These are phyloP conservation scores for Diutina siamensis DNA, from an alignment of 1,139 yeast genomes.

Conservation along the genomic window DNA sequence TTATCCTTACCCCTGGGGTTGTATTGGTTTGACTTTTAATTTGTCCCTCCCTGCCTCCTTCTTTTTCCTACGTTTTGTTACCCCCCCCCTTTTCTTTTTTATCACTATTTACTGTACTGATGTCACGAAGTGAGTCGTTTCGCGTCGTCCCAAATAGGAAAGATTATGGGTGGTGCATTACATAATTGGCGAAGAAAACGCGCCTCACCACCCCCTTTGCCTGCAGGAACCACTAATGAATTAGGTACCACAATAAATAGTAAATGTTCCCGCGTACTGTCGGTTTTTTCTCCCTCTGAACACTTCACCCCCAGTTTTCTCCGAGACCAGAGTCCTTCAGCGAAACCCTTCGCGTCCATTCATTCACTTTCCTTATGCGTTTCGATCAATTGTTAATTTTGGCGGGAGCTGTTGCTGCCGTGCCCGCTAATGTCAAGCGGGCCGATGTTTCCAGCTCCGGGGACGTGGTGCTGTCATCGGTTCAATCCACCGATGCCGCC, in stretches of 20 bases:
- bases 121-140: too few species aligned
- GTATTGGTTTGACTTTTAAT: neutral
- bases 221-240: too few species aligned
- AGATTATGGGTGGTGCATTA: neutral
- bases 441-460: neutral
- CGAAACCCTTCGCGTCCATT: slow-evolving; percentile 3
- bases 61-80: neutral
- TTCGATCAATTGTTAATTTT: neutral
- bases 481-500: neutral
- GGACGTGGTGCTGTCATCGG: neutral
- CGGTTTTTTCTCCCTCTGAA: neutral
- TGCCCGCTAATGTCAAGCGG: neutral
- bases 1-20: too few species aligned
- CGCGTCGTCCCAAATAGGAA: neutral
- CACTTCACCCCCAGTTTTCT: neutral
- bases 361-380: slow-evolving; percentile 2
- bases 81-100: neutral
- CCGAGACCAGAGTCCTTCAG: neutral
- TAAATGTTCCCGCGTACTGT: neutral
- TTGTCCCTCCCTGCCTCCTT: neutral
- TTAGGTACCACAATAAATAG: neutral
- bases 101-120: too few species aligned
- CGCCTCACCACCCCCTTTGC: too few species aligned
- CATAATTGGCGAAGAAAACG: neutral
- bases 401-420: slow-evolving; percentile 4